A percentile compares a stretch with the other conserved stretches of the same genome.
Conservation (phyloP, 345 rosid species). For the Arabis alpina region DNA sequence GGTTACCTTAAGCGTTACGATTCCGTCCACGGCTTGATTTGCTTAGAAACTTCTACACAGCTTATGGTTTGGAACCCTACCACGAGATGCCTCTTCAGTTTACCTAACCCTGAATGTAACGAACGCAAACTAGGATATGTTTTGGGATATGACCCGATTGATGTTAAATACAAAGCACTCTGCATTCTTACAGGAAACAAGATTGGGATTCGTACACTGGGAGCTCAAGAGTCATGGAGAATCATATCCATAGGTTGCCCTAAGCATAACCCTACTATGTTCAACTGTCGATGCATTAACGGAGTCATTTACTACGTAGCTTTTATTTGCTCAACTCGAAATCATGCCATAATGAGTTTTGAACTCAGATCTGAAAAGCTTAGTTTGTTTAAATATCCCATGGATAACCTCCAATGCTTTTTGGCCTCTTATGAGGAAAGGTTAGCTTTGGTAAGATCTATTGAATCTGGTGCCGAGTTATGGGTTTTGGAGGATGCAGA, state of each 20-base stretch:
- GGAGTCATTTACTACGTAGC: conserved; percentile 18
- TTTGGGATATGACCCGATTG: conserved; percentile 8
- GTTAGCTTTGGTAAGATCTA: background rate
- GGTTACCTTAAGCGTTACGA: no score
- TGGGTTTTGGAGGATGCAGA: conserved; percentile 19
- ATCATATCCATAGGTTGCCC: background rate
- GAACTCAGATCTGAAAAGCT: no score
- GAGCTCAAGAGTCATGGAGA: conserved; percentile 14
- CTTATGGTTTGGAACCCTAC: conserved; percentile 25
- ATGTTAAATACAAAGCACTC: background rate
- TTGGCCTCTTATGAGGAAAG: conserved; percentile 3
- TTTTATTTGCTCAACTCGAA: no score
- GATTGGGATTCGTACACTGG: background rate
- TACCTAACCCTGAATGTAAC: background rate
- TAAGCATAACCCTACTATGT: background rate
- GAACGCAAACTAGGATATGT: no score
- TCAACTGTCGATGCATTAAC: background rate
- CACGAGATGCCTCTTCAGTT: background rate
- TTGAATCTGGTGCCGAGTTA: background rate
- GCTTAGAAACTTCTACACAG: background rate
- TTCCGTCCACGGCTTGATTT: conserved; percentile 5
- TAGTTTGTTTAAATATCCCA: no score
- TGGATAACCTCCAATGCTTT: no score
- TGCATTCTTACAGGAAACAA: background rate
- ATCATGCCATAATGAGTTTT: background rate